Base-by-base conservation (phyloP, 257 asterid species). In the Solanum clarkiae region DNA sequence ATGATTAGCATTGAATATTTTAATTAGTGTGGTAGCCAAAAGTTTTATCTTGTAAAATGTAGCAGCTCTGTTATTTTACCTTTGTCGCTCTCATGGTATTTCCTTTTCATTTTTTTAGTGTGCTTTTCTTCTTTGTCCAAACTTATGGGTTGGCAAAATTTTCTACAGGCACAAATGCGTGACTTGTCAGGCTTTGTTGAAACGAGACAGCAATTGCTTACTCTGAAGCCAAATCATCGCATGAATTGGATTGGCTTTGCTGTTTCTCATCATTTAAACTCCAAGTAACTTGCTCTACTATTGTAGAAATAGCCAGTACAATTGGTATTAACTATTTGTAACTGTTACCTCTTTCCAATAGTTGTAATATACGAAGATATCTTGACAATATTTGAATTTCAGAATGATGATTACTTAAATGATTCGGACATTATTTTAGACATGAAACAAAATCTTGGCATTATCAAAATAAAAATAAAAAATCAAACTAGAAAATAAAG, bases 171-270 rank as follows among this genome's bases (percentile, higher is more conserved):
- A 66, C 99, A 97, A 91, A 97, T 97, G 98, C 98, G 98, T 72
- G 99, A 97, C 93, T 89, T 97, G 94, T 92, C 93, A 60, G 99
- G 98, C 86, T 97, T 97, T 88, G 99, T 97, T 72, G 98, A 95
- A 90, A 95, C 99, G 87, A 94, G 98, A 89, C 99, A 94, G 79
- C 99, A 92, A 85, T 89, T 97, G 89, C 97, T 97, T 88, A 92
- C 98, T 71, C 89, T 97, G 92, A 97, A 97, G 86, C 96, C 99
- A 86, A 97, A 94, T 80, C 99, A 97, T 90, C 98, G 99, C 65
- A 95, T 97, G 99, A 97, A 97, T 90, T 97, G 99, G 99, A 97
- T 97, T 88, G 99, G 99, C 86, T 97, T 97, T 90, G 97, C 99
- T 80, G 99, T 93, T 84, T 87, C 99, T 65, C 98, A 97, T 86